phyloP scores from a whole-genome alignment of 768 basidiomycete species.

The Collybiopsis luxurians region DNA sequence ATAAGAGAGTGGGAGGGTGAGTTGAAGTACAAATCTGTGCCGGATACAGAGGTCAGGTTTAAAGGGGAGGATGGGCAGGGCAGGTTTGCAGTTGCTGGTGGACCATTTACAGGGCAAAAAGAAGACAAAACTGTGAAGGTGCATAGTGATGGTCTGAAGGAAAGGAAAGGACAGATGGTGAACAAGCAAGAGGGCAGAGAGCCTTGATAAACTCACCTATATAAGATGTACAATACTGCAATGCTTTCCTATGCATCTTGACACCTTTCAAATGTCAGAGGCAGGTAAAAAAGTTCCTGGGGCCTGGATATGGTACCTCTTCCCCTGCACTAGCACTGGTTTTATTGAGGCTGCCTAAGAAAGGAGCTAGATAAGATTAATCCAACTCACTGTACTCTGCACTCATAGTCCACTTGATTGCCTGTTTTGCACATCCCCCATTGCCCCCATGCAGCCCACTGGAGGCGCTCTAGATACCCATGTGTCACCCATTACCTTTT shows the following conservation, averaged over 20 bases:
- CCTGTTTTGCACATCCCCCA: too few relatives aligned
- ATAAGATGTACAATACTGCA: background rate
- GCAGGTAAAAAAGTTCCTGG: background rate
- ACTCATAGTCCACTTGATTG: too few relatives aligned
- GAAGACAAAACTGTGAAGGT: background rate
- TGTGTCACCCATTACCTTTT: too few relatives aligned
- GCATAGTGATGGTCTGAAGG: too few relatives aligned
- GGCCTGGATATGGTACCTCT: too few relatives aligned
- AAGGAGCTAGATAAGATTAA: too few relatives aligned
- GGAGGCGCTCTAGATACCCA: too few relatives aligned
- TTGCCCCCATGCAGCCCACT: too few relatives aligned
- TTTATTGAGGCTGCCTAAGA: too few relatives aligned
- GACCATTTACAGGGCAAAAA: background rate
- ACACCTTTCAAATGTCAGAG: background rate
- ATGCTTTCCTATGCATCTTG: background rate
- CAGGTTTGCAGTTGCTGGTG: background rate
- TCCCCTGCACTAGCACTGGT: too few relatives aligned
- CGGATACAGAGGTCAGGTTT: background rate
- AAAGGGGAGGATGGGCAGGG: background rate
- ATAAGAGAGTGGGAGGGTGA: conserved; percentile 24
- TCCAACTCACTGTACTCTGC: too few relatives aligned
- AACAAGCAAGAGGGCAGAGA: background rate
- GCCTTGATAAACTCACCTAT: background rate
- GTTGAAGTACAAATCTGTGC: background rate
- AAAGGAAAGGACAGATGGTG: background rate